Conservation (phyloP, 139 green algal genomes). For the Choricystis sp. region DNA sequence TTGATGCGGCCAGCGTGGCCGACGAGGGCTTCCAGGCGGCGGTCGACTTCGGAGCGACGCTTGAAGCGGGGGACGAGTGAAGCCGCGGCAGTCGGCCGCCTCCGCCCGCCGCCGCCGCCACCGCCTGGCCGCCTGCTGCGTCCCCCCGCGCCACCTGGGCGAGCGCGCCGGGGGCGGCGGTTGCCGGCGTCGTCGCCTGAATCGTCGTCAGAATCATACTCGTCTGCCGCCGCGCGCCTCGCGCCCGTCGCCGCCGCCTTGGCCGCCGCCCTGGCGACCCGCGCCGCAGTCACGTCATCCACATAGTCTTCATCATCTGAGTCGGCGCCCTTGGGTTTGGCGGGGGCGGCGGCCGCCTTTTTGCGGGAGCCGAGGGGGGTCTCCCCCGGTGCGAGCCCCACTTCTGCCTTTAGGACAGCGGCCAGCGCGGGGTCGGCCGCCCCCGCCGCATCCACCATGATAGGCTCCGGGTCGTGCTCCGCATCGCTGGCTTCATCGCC, state of each 20-base stretch:
- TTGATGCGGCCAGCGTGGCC: slow-evolving; percentile 25
- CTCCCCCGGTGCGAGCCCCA: slow-evolving; percentile 26
- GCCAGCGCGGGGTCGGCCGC: slow-evolving; percentile 41
- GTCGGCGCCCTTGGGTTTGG: too few species aligned
- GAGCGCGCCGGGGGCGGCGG: too few species aligned
- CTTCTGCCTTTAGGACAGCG: slow-evolving; percentile 45
- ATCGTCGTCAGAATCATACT: not conserved
- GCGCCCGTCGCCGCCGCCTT: not conserved
- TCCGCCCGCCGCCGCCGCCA: not conserved
- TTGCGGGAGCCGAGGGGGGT: not conserved
- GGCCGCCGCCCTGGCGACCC: too few species aligned
- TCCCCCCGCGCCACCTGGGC: too few species aligned
- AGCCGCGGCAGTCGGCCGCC: too few species aligned
- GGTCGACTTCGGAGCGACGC: slow-evolving; percentile 61
- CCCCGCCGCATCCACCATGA: slow-evolving; percentile 42
- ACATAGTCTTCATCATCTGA: not conserved
- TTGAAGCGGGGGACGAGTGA: not conserved
- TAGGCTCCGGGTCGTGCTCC: slow-evolving; percentile 45
- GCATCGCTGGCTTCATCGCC: slow-evolving; percentile 3
- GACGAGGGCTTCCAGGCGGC: slow-evolving; percentile 48
- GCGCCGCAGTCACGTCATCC: not conserved
- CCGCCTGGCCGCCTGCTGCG: too few species aligned
- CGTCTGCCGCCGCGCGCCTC: not conserved
- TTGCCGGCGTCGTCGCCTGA: not conserved
- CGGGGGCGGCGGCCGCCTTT: not conserved